Percentiles rank a stretch among this genome's conserved stretches.
Evolutionary conservation across 139 green algal genomes (phyloP).

Genomic region (Picochlorum sp.): DNA sequence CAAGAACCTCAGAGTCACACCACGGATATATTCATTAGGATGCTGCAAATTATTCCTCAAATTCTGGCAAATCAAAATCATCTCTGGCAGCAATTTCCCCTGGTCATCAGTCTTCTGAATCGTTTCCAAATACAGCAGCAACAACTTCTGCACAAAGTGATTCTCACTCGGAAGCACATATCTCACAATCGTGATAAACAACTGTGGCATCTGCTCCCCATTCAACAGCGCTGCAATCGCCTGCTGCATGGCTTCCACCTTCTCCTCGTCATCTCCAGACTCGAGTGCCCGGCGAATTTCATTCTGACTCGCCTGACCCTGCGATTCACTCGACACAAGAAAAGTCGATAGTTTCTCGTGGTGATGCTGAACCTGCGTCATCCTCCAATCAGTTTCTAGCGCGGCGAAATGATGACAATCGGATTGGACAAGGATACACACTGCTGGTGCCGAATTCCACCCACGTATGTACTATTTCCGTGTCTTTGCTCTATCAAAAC

Average conservation of each 20-base stretch:
- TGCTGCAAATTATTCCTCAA: slow-evolving; percentile 99
- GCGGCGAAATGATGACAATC: background rate
- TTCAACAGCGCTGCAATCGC: slow-evolving; percentile 86
- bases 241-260: slow-evolving; percentile 91
- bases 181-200: slow-evolving; percentile 99
- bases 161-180: slow-evolving; percentile 97
- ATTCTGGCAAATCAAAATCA: slow-evolving; percentile 99
- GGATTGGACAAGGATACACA: too few species aligned
- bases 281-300: slow-evolving; percentile 96
- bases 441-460: too few species aligned
- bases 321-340: slow-evolving; percentile 81
- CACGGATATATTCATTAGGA: slow-evolving; percentile 97
- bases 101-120: slow-evolving; percentile 95
- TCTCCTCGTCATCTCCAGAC: slow-evolving; percentile 65
- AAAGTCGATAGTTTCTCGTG: slow-evolving; percentile 85
- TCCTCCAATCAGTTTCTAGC: slow-evolving; percentile 4
- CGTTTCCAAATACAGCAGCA: slow-evolving; percentile 98
- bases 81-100: slow-evolving; percentile 97
- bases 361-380: background rate
- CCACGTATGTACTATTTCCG: too few species aligned
- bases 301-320: slow-evolving; percentile 43
- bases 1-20: slow-evolving; percentile 92
- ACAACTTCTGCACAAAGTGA: slow-evolving; percentile 95
- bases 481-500: too few species aligned
- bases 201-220: slow-evolving; percentile 85